Conservation (phyloP, 2,329 filamentous ascomycete genomes). For the Talaromyces sp. region DNA sequence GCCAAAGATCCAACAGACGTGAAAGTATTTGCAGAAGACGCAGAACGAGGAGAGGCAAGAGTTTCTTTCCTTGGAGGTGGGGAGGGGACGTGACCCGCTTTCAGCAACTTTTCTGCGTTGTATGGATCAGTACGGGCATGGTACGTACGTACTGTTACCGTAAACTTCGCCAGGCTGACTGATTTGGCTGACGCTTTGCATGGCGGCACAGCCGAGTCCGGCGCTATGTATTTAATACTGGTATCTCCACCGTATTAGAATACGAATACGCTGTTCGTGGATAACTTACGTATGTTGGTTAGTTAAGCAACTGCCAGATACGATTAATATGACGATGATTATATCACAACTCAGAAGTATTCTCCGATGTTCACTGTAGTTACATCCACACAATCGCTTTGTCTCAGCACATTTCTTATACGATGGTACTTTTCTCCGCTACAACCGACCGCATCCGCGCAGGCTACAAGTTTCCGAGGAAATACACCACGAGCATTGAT, state of each 20-base stretch:
- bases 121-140: neutral
- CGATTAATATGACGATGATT: neutral
- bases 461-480: neutral
- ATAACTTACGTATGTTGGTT: too few relatives aligned
- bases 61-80: slow-evolving; percentile 12
- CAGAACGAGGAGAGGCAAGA: slow-evolving; percentile 1
- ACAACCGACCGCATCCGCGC: neutral
- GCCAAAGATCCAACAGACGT: neutral
- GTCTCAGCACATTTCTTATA: too few relatives aligned
- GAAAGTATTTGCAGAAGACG: neutral
- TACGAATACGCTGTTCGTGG: neutral
- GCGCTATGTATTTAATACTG: slow-evolving; percentile 1
- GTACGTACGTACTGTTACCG: neutral
- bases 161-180: neutral
- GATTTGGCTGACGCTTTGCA: neutral
- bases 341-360: neutral
- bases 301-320: neutral
- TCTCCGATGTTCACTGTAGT: neutral
- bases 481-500: neutral
- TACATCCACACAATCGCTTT: neutral
- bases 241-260: neutral
- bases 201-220: slow-evolving; percentile 6
- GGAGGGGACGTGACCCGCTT: slow-evolving; percentile 9
- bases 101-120: neutral
- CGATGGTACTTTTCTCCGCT: neutral